Evolutionary conservation across 2,329 filamentous ascomycete species (phyloP).

Genomic region (Diaporthe australafricana): DNA sequence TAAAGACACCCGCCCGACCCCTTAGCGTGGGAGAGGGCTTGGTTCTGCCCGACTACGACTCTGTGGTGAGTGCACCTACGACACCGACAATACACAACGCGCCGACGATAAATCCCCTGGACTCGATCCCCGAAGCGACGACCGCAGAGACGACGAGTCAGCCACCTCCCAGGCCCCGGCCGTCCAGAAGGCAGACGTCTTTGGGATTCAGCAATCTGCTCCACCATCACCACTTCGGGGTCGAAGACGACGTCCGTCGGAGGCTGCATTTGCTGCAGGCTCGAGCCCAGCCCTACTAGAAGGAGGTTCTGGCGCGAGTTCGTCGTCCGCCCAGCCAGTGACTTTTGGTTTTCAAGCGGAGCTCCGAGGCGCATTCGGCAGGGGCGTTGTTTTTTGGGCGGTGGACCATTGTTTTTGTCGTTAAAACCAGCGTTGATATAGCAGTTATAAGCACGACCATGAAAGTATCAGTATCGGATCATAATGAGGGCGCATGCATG

Average conservation of each 20-base stretch:
- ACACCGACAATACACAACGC: slow-evolving; percentile 56
- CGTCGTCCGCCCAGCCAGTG: slow-evolving; percentile 15
- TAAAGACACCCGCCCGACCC: slow-evolving; percentile 71
- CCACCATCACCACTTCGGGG: slow-evolving; percentile 39
- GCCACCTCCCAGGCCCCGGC: slow-evolving; percentile 36
- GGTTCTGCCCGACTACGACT: slow-evolving; percentile 74
- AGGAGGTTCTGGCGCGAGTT: slow-evolving; percentile 31
- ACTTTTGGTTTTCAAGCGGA: neutral
- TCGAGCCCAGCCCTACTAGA: slow-evolving; percentile 42
- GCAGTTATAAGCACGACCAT: neutral
- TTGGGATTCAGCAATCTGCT: slow-evolving; percentile 40
- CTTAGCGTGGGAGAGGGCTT: slow-evolving; percentile 60
- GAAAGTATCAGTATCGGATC: slow-evolving; percentile 6
- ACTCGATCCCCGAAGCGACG: slow-evolving; percentile 45
- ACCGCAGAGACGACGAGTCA: slow-evolving; percentile 38
- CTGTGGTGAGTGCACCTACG: slow-evolving; percentile 66
- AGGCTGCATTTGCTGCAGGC: slow-evolving; percentile 51
- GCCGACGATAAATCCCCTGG: slow-evolving; percentile 46
- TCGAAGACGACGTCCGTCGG: slow-evolving; percentile 48
- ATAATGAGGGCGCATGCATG: slow-evolving; percentile 7
- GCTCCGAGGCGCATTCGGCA: neutral
- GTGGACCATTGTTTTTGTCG: neutral
- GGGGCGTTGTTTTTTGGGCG: neutral
- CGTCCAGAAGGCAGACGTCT: slow-evolving; percentile 42
- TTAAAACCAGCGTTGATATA: slow-evolving; percentile 6